Conservation (phyloP, 768 basidiomycete species). For the Exsudoporus frostii region DNA sequence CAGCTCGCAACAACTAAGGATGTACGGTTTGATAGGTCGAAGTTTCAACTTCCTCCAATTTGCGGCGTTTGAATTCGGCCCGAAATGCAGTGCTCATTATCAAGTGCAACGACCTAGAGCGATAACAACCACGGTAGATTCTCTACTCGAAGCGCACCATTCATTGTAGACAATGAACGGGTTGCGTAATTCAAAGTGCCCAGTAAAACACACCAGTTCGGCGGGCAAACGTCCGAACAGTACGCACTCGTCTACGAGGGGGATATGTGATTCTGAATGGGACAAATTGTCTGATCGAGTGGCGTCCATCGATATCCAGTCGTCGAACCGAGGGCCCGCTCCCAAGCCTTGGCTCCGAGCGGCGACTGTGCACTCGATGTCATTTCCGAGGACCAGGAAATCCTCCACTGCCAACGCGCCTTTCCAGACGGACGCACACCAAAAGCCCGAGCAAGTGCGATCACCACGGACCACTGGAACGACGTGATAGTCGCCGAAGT, state of each 20-base stretch:
- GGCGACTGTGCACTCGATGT: neutral
- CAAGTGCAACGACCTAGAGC: too few species aligned
- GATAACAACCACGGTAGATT: too few species aligned
- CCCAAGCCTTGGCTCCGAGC: neutral
- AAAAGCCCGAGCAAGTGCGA: constrained; percentile 2
- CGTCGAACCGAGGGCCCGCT: neutral
- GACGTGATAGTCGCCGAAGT: constrained; percentile 7
- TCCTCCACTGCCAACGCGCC: neutral
- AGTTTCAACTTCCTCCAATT: too few species aligned
- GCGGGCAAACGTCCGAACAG: too few species aligned
- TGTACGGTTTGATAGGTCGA: too few species aligned
- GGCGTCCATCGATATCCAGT: neutral
- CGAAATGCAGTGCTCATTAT: too few species aligned
- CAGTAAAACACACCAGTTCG: too few species aligned
- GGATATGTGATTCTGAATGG: neutral
- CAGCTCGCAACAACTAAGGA: too few species aligned
- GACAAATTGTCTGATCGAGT: neutral
- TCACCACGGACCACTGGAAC: constrained; percentile 10
- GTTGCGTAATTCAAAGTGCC: too few species aligned
- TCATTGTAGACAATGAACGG: neutral
- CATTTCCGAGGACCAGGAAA: constrained; percentile 14
- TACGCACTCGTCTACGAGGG: neutral
- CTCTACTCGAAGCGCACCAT: too few species aligned
- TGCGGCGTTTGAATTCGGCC: too few species aligned
- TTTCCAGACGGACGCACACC: neutral